Evolutionary conservation across 345 rosid genomes (phyloP).

Genomic region (Limnanthes douglasii): DNA sequence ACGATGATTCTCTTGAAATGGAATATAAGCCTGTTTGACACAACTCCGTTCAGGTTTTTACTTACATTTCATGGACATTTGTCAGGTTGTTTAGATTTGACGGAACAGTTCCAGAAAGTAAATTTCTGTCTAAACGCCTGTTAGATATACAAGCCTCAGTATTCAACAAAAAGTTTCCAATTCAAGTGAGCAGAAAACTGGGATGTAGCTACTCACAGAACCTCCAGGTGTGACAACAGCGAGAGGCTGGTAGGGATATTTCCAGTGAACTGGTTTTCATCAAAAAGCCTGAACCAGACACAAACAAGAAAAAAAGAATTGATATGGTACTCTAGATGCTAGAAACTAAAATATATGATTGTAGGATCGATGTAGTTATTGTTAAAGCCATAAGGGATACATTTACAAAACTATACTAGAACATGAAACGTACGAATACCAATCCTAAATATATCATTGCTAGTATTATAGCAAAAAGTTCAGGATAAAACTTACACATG

Average conservation of each 20-base stretch:
- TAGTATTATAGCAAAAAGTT: background rate
- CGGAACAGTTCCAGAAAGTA: slow-evolving; percentile 37
- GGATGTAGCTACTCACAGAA: slow-evolving; percentile 44
- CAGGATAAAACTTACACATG: slow-evolving; percentile 58
- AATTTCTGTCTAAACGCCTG: slow-evolving; percentile 75
- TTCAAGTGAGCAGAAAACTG: background rate
- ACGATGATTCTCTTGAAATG: too few species aligned
- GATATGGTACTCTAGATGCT: too few species aligned
- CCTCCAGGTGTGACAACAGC: slow-evolving; percentile 34
- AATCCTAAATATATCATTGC: background rate
- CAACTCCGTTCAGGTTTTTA: background rate
- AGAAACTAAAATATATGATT: too few species aligned
- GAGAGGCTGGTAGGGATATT: slow-evolving; percentile 47
- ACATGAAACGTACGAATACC: too few species aligned
- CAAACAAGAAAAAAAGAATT: too few species aligned
- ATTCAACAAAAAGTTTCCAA: background rate
- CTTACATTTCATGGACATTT: slow-evolving; percentile 52
- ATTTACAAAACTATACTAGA: too few species aligned
- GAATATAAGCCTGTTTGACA: background rate
- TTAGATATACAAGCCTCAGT: slow-evolving; percentile 9
- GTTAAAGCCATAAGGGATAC: too few species aligned
- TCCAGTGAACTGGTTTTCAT: slow-evolving; percentile 47
- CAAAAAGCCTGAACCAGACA: slow-evolving; percentile 86
- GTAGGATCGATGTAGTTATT: too few species aligned
- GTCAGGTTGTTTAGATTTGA: slow-evolving; percentile 41